Base-by-base conservation (phyloP, 768 basidiomycete species). In the Phaeotremella fagi region DNA sequence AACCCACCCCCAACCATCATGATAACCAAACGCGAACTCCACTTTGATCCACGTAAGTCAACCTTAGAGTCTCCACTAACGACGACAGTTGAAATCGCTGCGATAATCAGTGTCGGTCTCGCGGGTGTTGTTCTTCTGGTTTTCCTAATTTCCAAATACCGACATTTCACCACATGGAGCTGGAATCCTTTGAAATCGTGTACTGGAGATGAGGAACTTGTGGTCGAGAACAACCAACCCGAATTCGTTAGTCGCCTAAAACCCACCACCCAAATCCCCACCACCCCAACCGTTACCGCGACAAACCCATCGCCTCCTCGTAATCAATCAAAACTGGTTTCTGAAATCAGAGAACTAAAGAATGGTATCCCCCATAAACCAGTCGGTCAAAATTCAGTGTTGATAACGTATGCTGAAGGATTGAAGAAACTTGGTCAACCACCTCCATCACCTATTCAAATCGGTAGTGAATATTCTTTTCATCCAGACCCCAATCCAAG, bases 351-450 rank as follows among this genome's bases (percentile, higher is more conserved):
- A 3, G 25, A 2, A 23, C 20, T 7, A 27, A 31, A 33, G 44
- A 27, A 33, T 22, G 16, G 36, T 47, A 27, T 35, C 33, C n/a
- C 33, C 33, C 33, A 9, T 2, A 16, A 46, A 22, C 45, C 37
- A n/a, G 31, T 36, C 11, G 48, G 35, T 28, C 29, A 57, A 14
- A 56, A 61, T 11, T 38, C 53, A 33, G 50, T 57, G 0, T 45
- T 61, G 3, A 49, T 61, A 7, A 61, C 60, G 9, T 61, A 61
- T 43, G 60, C 46, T 26, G 60, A 61, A 29, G 60, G 60, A 33
- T 33, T 61, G 25, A 36, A 48, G 27, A 54, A 52, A 33, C 22
- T 61, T 35, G 56, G 52, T 18, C 41, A 54, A 22, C 18, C 52
- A 43, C n/a, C 45, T 23, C 29, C 50, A 29, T 7, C 41, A 4